Percentiles rank a stretch among this genome's conserved stretches.
Conservation (phyloP, 257 asterid genomes). For the Solanum chilense region DNA sequence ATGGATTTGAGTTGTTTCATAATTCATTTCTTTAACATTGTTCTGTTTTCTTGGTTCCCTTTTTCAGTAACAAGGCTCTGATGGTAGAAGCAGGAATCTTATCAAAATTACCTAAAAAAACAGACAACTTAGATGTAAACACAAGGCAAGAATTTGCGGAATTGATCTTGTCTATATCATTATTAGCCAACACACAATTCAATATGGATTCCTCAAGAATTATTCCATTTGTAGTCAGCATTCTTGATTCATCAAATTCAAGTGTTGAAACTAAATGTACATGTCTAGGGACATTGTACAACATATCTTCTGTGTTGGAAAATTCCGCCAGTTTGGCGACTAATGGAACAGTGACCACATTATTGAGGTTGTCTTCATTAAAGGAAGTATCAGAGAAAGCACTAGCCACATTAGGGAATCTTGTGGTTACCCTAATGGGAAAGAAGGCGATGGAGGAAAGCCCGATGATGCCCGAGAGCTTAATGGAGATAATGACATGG, state of each 20-base stretch:
- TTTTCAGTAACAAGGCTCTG: slow-evolving; percentile 71
- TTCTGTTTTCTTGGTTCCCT: slow-evolving; percentile 6
- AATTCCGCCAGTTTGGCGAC: slow-evolving; percentile 27
- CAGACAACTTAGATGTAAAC: slow-evolving; percentile 26
- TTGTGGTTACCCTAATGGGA: slow-evolving; percentile 55
- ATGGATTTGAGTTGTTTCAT: neutral
- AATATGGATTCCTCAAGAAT: slow-evolving; percentile 35
- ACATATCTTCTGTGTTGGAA: slow-evolving; percentile 49
- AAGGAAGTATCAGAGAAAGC: slow-evolving; percentile 60
- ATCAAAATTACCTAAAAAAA: slow-evolving; percentile 38
- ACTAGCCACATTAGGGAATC: slow-evolving; percentile 47
- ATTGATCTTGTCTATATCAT: slow-evolving; percentile 51
- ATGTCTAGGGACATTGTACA: slow-evolving; percentile 49
- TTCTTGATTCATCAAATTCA: slow-evolving; percentile 37
- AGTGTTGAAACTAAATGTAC: slow-evolving; percentile 24
- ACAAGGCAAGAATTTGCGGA: slow-evolving; percentile 38
- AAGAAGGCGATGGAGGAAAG: slow-evolving; percentile 49
- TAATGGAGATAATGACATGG: slow-evolving; percentile 71
- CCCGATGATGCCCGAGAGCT: slow-evolving; percentile 40
- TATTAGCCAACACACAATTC: slow-evolving; percentile 42
- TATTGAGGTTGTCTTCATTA: slow-evolving; percentile 27
- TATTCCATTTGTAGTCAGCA: slow-evolving; percentile 27
- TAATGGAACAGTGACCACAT: slow-evolving; percentile 19
- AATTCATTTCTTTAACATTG: neutral
- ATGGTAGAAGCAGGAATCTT: slow-evolving; percentile 86